These are phyloP conservation scores for Durusdinium trenchii DNA, from an alignment of 73 alveolate species.

Conservation along the genomic window DNA sequence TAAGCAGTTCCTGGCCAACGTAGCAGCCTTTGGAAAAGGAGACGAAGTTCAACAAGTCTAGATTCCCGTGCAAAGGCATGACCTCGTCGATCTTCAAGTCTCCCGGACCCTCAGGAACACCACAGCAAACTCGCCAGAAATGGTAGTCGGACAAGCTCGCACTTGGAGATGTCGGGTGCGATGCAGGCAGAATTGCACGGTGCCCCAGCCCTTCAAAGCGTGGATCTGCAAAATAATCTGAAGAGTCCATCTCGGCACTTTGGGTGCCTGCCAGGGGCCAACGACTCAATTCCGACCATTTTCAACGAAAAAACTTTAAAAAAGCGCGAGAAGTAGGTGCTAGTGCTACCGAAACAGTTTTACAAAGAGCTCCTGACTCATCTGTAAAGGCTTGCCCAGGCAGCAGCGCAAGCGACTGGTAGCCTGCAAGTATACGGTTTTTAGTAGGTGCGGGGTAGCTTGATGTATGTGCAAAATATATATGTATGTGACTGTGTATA, in stretches of 20 bases:
- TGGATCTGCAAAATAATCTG: constrained; percentile 30
- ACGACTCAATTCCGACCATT: background rate
- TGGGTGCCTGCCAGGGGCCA: background rate
- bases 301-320: background rate
- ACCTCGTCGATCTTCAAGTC: constrained; percentile 71
- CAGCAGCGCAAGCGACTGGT: constrained; percentile 50
- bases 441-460: background rate
- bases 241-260: background rate
- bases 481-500: too few relatives aligned
- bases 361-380: background rate
- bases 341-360: background rate
- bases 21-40: constrained; percentile 89
- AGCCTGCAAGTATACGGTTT: background rate
- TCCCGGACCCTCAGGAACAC: constrained; percentile 87
- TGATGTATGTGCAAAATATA: background rate
- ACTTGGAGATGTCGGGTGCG: background rate
- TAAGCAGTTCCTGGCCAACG: constrained; percentile 88
- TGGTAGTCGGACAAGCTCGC: constrained; percentile 39
- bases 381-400: background rate
- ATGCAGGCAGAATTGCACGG: constrained; percentile 51
- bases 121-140: constrained; percentile 91
- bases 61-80: constrained; percentile 84
- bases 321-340: background rate
- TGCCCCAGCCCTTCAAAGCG: constrained; percentile 77
- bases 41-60: constrained; percentile 75